These are phyloP conservation scores for Fusarium caatingaense DNA, from an alignment of 2,329 filamentous ascomycete species.

Conservation along the genomic window DNA sequence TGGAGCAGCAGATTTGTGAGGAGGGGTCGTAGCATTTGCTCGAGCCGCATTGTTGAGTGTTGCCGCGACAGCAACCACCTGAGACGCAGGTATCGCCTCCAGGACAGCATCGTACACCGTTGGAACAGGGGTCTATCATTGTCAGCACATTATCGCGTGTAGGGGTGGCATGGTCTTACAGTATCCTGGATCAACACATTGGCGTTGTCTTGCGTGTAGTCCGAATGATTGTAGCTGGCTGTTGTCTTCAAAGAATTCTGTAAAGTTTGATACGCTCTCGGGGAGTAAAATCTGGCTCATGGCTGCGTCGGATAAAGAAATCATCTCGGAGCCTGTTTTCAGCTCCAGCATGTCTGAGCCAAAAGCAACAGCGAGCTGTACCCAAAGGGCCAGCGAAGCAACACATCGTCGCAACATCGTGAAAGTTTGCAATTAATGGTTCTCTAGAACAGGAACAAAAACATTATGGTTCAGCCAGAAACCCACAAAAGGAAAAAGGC, in stretches of 20 bases:
- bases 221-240: neutral
- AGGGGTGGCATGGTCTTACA: neutral
- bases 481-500: neutral
- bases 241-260: neutral
- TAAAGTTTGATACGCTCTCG: neutral
- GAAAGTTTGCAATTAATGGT: neutral
- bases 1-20: neutral
- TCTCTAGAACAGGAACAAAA: neutral
- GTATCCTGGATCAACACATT: slow-evolving; percentile 3
- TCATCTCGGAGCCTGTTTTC: neutral
- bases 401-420: neutral
- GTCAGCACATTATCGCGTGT: fast-evolving
- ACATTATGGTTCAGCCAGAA: neutral
- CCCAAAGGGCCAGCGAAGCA: neutral
- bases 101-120: slow-evolving; percentile 2
- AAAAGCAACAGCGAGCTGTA: neutral
- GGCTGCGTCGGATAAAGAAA: neutral
- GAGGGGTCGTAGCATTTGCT: slow-evolving; percentile 2
- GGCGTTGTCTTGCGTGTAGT: neutral
- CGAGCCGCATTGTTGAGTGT: neutral
- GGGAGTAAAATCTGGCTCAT: neutral
- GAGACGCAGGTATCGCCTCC: slow-evolving; percentile 7
- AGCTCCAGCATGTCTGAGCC: neutral
- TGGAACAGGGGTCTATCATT: neutral
- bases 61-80: neutral